phyloP scores from a whole-genome alignment of 208 protist species.

The Lotmaria passim region DNA sequence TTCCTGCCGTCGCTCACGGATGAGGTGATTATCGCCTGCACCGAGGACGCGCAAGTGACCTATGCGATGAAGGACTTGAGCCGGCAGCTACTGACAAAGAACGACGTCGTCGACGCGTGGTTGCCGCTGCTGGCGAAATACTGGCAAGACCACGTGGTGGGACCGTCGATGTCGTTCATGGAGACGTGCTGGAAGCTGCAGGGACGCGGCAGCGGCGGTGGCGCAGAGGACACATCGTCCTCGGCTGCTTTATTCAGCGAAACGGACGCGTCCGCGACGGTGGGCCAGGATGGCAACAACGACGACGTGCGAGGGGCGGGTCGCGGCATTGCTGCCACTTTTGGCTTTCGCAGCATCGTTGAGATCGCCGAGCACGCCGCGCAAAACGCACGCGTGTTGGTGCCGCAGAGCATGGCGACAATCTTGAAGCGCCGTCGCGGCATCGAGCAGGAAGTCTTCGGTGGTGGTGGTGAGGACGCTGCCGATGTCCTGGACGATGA shows the following conservation, averaged over 20 bases:
- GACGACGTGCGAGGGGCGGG: constrained; percentile 20
- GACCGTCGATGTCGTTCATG: constrained; percentile 52
- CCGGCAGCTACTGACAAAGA: constrained; percentile 56
- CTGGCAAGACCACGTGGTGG: constrained; percentile 57
- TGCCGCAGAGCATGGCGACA: constrained; percentile 61
- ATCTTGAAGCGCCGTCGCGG: constrained; percentile 40
- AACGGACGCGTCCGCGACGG: constrained; percentile 9
- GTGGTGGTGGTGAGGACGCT: constrained; percentile 16
- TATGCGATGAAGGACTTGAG: constrained; percentile 58
- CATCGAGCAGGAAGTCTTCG: constrained; percentile 28
- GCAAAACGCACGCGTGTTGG: constrained; percentile 49
- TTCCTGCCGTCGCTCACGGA: constrained; percentile 69
- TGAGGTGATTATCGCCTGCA: constrained; percentile 70
- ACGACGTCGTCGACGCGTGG: constrained; percentile 86
- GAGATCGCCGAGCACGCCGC: constrained; percentile 50
- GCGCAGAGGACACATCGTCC: background rate
- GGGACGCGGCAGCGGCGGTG: background rate
- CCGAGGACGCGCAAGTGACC: constrained; percentile 53
- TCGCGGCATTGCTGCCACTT: constrained; percentile 54
- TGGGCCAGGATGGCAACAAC: background rate
- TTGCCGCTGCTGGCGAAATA: constrained; percentile 53
- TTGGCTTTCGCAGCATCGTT: constrained; percentile 67
- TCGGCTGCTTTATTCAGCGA: constrained; percentile 21
- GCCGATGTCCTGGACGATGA: constrained; percentile 35
- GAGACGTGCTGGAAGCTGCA: constrained; percentile 43